Percentiles rank a stretch among this genome's conserved stretches.
These are phyloP conservation scores for Bruguiera gymnorhiza DNA, from an alignment of 345 rosid genomes.

Conservation along the genomic window DNA sequence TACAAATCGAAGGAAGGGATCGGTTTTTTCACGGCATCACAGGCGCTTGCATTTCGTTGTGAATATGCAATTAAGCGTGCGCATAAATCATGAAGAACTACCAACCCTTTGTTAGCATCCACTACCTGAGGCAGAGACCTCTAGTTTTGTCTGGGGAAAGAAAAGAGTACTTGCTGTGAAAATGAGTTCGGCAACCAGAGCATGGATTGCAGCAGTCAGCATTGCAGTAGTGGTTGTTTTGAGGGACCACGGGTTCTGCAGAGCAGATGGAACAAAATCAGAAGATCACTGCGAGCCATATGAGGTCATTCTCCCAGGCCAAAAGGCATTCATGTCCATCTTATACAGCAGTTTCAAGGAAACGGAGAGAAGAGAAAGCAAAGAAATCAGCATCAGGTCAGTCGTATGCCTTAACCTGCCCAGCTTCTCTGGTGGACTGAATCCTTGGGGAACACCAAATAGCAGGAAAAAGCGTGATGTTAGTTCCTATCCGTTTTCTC, in stretches of 20 bases:
- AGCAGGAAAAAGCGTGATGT: constrained; percentile 48
- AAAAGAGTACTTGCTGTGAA: not conserved
- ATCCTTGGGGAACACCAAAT: constrained; percentile 89
- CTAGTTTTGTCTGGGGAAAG: not conserved
- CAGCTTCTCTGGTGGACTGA: constrained; percentile 89
- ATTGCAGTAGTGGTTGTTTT: constrained; percentile 54
- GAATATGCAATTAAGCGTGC: no score
- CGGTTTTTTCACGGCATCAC: no score
- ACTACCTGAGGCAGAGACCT: not conserved
- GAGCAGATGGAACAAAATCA: constrained; percentile 53
- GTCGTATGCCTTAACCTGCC: constrained; percentile 86
- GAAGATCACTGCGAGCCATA: constrained; percentile 31
- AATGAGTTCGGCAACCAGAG: constrained; percentile 25
- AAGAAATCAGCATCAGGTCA: constrained; percentile 65
- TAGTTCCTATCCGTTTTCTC: constrained; percentile 19
- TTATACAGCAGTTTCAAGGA: constrained; percentile 3
- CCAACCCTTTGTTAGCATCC: no score
- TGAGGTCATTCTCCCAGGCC: constrained; percentile 39
- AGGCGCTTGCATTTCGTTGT: no score
- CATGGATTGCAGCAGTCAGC: constrained; percentile 45
- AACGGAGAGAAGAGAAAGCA: no score
- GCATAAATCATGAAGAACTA: no score
- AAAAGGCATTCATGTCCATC: constrained; percentile 42
- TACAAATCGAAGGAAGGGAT: no score
- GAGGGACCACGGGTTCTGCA: constrained; percentile 55